These are phyloP conservation scores for Yamadazyma blattariae DNA, from an alignment of 1,139 yeast genomes.

Conservation along the genomic window DNA sequence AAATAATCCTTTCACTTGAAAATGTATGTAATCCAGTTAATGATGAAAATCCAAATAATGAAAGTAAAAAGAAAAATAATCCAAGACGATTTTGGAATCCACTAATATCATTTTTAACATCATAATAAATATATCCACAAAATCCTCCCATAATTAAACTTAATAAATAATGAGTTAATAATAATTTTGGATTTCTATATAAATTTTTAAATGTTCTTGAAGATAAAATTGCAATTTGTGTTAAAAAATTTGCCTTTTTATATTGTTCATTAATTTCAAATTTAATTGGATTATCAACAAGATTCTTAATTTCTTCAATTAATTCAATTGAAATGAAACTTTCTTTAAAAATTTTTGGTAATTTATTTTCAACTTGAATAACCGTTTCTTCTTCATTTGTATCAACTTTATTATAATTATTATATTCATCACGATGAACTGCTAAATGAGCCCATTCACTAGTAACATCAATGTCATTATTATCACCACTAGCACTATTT, in stretches of 20 bases:
- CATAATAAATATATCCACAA: conserved; percentile 82
- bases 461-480: conserved; percentile 52
- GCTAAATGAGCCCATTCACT: conserved; percentile 90
- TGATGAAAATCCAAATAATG: conserved; percentile 91
- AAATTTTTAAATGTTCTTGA: conserved; percentile 89
- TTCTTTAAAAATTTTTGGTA: conserved; percentile 43
- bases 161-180: conserved; percentile 77
- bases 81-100: conserved; percentile 97
- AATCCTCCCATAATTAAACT: conserved; percentile 75
- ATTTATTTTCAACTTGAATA: conserved; percentile 31
- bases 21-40: conserved; percentile 89
- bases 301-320: conserved; percentile 43
- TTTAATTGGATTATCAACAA: conserved; percentile 27
- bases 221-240: conserved; percentile 68
- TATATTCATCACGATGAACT: conserved; percentile 73
- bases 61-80: conserved; percentile 81
- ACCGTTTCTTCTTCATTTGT: conserved; percentile 28
- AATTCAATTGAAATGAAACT: conserved; percentile 51
- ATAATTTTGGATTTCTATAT: conserved; percentile 84
- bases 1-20: conserved; percentile 82
- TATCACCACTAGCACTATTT: conserved; percentile 20
- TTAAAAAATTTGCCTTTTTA: conserved; percentile 53
- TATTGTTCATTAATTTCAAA: conserved; percentile 37
- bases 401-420: conserved; percentile 17
- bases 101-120: conserved; percentile 82